Conservation (phyloP, 2,329 filamentous ascomycete species). For the Colletotrichum sojae region DNA sequence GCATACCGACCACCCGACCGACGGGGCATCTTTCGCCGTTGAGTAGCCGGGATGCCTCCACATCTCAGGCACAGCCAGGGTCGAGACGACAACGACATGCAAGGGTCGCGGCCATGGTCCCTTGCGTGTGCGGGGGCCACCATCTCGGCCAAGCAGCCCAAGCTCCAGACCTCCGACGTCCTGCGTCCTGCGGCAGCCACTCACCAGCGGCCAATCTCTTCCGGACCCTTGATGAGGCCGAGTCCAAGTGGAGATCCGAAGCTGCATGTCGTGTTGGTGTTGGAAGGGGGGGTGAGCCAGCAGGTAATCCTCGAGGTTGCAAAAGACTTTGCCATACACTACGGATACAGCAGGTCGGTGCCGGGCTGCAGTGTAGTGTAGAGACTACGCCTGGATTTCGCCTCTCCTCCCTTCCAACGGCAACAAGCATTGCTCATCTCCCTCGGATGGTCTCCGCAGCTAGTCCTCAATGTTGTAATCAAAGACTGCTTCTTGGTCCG, state of each 20-base stretch:
- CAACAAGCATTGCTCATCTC: slow-evolving; percentile 33
- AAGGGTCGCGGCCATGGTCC: slow-evolving; percentile 11
- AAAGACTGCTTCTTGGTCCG: background rate
- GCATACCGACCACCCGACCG: slow-evolving; percentile 13
- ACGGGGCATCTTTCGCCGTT: slow-evolving; percentile 23
- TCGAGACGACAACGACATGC: slow-evolving; percentile 21
- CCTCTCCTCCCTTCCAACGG: slow-evolving; percentile 2
- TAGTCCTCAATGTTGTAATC: slow-evolving; percentile 6
- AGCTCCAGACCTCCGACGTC: slow-evolving; percentile 18
- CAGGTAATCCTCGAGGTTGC: background rate
- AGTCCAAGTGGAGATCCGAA: slow-evolving; percentile 26
- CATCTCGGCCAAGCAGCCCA: slow-evolving; percentile 30
- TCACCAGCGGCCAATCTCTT: slow-evolving; percentile 26
- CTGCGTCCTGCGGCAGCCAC: slow-evolving; percentile 25
- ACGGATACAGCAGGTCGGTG: no score
- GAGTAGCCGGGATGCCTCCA: slow-evolving; percentile 1
- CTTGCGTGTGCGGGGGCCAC: slow-evolving; percentile 17
- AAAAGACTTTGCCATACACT: background rate
- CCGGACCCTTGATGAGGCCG: slow-evolving; percentile 28
- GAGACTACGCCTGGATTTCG: background rate
- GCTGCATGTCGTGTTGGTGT: slow-evolving; percentile 16
- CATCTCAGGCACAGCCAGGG: slow-evolving; percentile 8
- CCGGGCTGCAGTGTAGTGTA: background rate
- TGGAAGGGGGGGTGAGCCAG: slow-evolving; percentile 2
- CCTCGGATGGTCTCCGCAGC: slow-evolving; percentile 13